phyloP scores from a whole-genome alignment of 202 grass and related monocot genomes.

The Digitaria exilis region DNA sequence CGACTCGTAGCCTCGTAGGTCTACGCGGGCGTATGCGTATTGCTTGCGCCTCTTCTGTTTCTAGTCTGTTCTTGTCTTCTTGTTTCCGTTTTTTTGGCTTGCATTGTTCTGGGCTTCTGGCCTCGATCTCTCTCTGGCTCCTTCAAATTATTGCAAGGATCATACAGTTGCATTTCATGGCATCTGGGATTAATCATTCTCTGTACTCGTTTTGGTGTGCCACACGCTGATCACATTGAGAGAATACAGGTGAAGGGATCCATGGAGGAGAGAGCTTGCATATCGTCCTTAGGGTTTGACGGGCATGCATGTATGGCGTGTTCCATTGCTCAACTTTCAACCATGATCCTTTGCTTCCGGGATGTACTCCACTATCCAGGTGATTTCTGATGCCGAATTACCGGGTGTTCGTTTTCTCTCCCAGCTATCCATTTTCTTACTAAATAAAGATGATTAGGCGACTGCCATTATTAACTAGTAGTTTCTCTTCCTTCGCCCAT shows the following conservation, averaged over 20 bases:
- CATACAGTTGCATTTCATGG: slow-evolving; percentile 23
- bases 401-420: neutral
- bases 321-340: neutral
- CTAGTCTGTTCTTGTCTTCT: slow-evolving; percentile 27
- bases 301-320: slow-evolving; percentile 6
- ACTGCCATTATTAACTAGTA: too few species aligned
- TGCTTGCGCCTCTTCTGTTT: slow-evolving; percentile 19
- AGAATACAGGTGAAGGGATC: neutral
- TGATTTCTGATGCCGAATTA: slow-evolving; percentile 10
- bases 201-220: neutral
- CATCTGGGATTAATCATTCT: neutral
- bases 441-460: too few species aligned
- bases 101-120: neutral
- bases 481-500: too few species aligned
- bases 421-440: neutral
- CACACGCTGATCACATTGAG: neutral
- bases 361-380: neutral
- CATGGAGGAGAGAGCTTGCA: neutral
- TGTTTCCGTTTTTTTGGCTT: slow-evolving; percentile 7
- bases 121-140: neutral
- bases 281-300: slow-evolving; percentile 37
- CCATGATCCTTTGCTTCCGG: neutral
- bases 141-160: slow-evolving; percentile 19
- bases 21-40: neutral
- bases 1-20: slow-evolving; percentile 88